Base-by-base conservation (phyloP, 2,329 filamentous ascomycete species). In the Colletotrichum musicola region DNA sequence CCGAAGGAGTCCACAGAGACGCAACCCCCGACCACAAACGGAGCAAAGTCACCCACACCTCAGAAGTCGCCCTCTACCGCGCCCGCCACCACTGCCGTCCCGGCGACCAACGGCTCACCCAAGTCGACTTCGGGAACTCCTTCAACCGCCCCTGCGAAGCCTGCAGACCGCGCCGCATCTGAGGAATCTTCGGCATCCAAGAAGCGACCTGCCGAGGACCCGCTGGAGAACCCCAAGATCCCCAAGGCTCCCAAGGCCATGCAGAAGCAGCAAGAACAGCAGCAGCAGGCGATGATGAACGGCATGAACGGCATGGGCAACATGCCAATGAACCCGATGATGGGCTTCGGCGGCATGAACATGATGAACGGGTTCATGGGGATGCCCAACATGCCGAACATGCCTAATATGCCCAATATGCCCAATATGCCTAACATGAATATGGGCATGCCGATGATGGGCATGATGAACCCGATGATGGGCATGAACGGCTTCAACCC, bases 151-250 rank as follows among this genome's bases (percentile, higher is more conserved):
- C 71, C 72, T 40, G 73, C 74, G 38, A 74, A 75, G n/a, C 61
- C 68, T 20, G 69, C 70, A 14, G 66, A 69, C 6, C 66, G 66
- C 35, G 62, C 64, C 50, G 70, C 74, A 38, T 64, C 71, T 4
- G 75, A 79, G 27, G 76, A 78, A 27, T 69, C 64, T 60, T 81
- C 80, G 65, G 30, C 30, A 10, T 82, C 88, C 27, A 96, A 93
- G 81, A 99, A 98, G 82, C 90, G 96, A 22, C 88, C 92, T 12
- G 94, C 94, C 14, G 93, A 95, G 42, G 91, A 94, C 60, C 85
- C 85, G 38, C 81, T 87, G 6, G 88, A 90, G 73, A 90, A 91
- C 72, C 87, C 88, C 47, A 88, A 87, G 75, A 88, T 90, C 47
- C 88, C 89, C 53, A 91, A 90, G 73, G 89, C 84, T 0, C 89